Evolutionary conservation across 2,329 filamentous ascomycete species (phyloP).

Genomic region (Colletotrichum zoysiae): DNA sequence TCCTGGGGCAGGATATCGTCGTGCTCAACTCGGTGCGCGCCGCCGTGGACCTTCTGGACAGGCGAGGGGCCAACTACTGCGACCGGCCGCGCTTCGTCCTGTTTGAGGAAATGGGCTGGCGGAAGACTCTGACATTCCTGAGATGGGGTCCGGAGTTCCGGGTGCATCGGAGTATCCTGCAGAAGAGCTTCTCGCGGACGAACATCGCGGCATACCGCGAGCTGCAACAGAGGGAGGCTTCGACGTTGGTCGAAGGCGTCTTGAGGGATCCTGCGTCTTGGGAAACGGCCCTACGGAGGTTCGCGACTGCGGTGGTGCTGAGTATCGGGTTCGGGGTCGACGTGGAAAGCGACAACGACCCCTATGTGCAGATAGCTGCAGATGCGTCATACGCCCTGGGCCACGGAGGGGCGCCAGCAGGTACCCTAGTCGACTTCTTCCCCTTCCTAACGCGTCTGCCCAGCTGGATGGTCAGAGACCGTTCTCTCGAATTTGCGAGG

Average conservation of each 20-base stretch:
- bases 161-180: slow-evolving; percentile 58
- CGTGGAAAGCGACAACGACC: slow-evolving; percentile 53
- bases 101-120: slow-evolving; percentile 60
- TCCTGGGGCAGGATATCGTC: slow-evolving; percentile 51
- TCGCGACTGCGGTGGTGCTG: slow-evolving; percentile 57
- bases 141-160: slow-evolving; percentile 56
- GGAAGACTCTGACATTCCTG: slow-evolving; percentile 59
- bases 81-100: slow-evolving; percentile 59
- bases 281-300: slow-evolving; percentile 54
- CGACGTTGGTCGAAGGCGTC: slow-evolving; percentile 48
- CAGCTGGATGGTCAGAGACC: slow-evolving; percentile 49
- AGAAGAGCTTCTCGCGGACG: slow-evolving; percentile 56
- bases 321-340: slow-evolving; percentile 59
- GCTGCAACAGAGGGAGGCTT: slow-evolving; percentile 44
- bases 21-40: slow-evolving; percentile 58
- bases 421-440: slow-evolving; percentile 62
- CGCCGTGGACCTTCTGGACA: slow-evolving; percentile 59
- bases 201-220: slow-evolving; percentile 50
- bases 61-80: slow-evolving; percentile 58
- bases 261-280: slow-evolving; percentile 50
- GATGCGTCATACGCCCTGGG: slow-evolving; percentile 48
- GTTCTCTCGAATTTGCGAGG: slow-evolving; percentile 48
- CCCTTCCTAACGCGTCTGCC: slow-evolving; percentile 58
- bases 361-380: slow-evolving; percentile 46
- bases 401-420: slow-evolving; percentile 50